Base-by-base conservation (phyloP, 163 green algal genomes). In the Chlamydomonas reinhardtii region DNA sequence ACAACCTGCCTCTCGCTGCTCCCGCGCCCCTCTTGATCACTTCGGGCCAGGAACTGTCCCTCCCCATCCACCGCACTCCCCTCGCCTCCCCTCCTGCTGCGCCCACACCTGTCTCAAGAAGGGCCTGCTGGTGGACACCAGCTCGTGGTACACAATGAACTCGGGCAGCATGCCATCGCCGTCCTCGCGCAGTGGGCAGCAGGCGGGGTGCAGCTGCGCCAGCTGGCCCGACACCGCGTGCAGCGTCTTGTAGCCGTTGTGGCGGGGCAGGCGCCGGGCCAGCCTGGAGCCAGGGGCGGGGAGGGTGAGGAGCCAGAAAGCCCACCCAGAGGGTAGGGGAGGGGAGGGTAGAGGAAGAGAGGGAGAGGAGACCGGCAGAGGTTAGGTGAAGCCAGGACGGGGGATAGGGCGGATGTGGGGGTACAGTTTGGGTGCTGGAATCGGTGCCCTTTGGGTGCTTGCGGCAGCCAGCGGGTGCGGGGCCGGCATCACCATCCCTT, bases 81-180 rank as follows among this genome's bases (percentile, higher is more conserved):
- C 5, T 48, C 5, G 5, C 39, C 39, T 48, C 39, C 37, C 8
- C 24, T 2, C 11, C 48, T 2, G 11, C 48, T 2, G 1, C 48
- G 8, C 24, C 25, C 85, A 35, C 85, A 95, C 94, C 89, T 95
- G 92, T 69, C 94, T 91, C 27, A 99, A 92, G 89, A 97, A 98
- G 25, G 94, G 90, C 4, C 93, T 79, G 8, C 76, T 91, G 0
- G 96, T 98, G 59, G 91, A 82, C 31, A 99, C 91, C 39, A 98
- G 91, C 90, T 98, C 95, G 77, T 99, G 95, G 88, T 99, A 99
- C n/a, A 99, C 83, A 5, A 99, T 72, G 96, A 96, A 99, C 85
- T 97, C 94, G 14, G 96, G 96, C 74, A 97, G 90, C 81, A 99
- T 90, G 19, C 96, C 96, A 62, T 98, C 95, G 22, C 94, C 94